phyloP scores from a whole-genome alignment of 176 grass and related monocot genomes.

The Musa schizocarpa region DNA sequence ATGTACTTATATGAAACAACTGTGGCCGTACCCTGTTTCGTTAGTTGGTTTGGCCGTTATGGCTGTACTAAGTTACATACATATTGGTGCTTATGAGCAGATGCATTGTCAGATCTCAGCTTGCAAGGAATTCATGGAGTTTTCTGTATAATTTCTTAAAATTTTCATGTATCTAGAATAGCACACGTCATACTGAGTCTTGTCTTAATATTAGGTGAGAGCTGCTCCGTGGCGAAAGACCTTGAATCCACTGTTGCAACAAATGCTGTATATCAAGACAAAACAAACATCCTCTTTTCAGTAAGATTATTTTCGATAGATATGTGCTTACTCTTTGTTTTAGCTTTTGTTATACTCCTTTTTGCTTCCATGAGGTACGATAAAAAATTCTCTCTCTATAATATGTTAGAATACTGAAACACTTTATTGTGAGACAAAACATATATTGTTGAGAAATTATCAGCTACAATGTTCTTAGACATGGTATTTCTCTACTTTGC shows the following conservation, averaged over 20 bases:
- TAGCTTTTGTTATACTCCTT: neutral
- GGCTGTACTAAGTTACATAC: neutral
- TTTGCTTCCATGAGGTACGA: neutral
- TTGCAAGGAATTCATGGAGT: neutral
- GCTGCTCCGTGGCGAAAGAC: constrained; percentile 94
- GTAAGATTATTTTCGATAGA: constrained; percentile 31
- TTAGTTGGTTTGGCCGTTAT: neutral
- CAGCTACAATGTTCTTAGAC: too few relatives aligned
- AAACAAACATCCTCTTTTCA: constrained; percentile 98
- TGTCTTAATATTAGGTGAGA: constrained; percentile 64
- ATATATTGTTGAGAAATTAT: neutral
- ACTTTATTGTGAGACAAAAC: neutral
- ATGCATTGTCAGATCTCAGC: neutral
- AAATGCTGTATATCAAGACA: constrained; percentile 98
- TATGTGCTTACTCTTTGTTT: neutral
- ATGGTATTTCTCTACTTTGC: too few relatives aligned
- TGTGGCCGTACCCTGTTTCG: neutral
- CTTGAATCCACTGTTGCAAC: constrained; percentile 62
- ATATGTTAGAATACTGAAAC: neutral
- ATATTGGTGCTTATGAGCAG: neutral
- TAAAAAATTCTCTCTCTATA: neutral
- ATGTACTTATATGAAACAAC: neutral
- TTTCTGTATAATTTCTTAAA: neutral
- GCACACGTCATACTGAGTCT: neutral
- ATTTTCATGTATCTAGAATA: too few relatives aligned